Evolutionary conservation across 1,284 basidiomycete genomes (phyloP).

Genomic region (Marasmius oreades): DNA sequence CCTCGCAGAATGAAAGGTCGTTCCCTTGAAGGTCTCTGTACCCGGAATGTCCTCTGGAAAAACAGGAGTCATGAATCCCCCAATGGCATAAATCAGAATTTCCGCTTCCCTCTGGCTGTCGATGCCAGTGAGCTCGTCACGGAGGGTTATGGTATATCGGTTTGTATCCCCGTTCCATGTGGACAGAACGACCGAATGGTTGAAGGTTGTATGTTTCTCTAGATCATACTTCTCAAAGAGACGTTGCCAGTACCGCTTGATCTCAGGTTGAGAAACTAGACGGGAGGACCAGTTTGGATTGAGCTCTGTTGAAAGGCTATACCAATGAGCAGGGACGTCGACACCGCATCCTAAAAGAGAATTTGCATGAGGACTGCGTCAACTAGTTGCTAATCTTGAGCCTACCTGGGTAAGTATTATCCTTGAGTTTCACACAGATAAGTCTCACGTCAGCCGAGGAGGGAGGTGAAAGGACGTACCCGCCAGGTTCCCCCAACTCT

Average conservation of each 20-base stretch:
- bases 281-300: slow-evolving; percentile 48
- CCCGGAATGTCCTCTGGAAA: slow-evolving; percentile 43
- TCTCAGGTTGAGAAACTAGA: slow-evolving; percentile 44
- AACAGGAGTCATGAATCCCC: slow-evolving; percentile 41
- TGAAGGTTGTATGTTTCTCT: slow-evolving; percentile 36
- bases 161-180: slow-evolving; percentile 42
- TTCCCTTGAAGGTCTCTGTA: slow-evolving; percentile 45
- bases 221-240: slow-evolving; percentile 43
- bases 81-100: slow-evolving; percentile 40
- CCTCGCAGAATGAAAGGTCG: slow-evolving; percentile 49
- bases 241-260: slow-evolving; percentile 46
- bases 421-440: slow-evolving; percentile 16
- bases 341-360: slow-evolving; percentile 40
- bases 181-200: slow-evolving; percentile 36
- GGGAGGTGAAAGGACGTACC: slow-evolving; percentile 26
- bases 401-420: slow-evolving; percentile 40
- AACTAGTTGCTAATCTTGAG: not conserved
- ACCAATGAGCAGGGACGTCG: slow-evolving; percentile 53
- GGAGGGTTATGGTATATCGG: slow-evolving; percentile 35
- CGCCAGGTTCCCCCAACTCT: slow-evolving; percentile 50
- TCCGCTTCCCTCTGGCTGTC: slow-evolving; percentile 32
- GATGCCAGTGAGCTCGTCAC: slow-evolving; percentile 30
- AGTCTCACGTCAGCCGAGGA: not conserved
- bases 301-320: slow-evolving; percentile 50
- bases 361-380: not conserved